Conservation (phyloP, 1,139 yeast species). For the Suhomyces terraborum region DNA sequence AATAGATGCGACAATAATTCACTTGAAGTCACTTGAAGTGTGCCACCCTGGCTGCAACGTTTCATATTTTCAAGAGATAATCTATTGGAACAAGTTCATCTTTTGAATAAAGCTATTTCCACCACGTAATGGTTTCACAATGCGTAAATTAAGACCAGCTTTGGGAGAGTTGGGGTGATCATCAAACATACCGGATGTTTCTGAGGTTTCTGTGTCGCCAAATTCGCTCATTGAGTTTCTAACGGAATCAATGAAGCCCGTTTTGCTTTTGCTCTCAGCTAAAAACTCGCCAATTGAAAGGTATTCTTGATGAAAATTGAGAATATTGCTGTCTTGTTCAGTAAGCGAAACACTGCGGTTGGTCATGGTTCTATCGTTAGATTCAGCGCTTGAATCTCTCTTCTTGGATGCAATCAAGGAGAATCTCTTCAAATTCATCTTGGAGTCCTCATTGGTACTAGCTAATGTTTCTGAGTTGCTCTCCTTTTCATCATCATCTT, state of each 20-base stretch:
- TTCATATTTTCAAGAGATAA: background rate
- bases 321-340: constrained; percentile 17
- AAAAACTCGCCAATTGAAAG: constrained; percentile 20
- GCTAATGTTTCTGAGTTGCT: constrained; percentile 14
- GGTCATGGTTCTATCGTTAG: constrained; percentile 9
- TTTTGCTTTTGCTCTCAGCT: constrained; percentile 19
- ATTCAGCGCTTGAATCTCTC: constrained; percentile 14
- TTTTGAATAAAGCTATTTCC: constrained; percentile 33
- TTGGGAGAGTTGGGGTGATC: constrained; percentile 32
- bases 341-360: constrained; percentile 12
- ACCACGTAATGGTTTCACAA: constrained; percentile 69
- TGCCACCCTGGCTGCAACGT: background rate
- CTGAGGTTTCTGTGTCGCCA: constrained; percentile 19
- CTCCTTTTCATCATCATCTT: constrained; percentile 12
- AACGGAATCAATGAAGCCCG: constrained; percentile 16
- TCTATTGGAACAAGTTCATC: constrained; percentile 19
- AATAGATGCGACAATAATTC: background rate
- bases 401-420: constrained; percentile 13
- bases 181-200: constrained; percentile 24
- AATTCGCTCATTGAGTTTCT: constrained; percentile 16
- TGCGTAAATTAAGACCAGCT: constrained; percentile 55
- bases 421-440: constrained; percentile 14
- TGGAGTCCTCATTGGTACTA: constrained; percentile 11
- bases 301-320: constrained; percentile 22
- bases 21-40: background rate